phyloP scores from a whole-genome alignment of 257 asterid genomes.

The Cinchona pubescens region DNA sequence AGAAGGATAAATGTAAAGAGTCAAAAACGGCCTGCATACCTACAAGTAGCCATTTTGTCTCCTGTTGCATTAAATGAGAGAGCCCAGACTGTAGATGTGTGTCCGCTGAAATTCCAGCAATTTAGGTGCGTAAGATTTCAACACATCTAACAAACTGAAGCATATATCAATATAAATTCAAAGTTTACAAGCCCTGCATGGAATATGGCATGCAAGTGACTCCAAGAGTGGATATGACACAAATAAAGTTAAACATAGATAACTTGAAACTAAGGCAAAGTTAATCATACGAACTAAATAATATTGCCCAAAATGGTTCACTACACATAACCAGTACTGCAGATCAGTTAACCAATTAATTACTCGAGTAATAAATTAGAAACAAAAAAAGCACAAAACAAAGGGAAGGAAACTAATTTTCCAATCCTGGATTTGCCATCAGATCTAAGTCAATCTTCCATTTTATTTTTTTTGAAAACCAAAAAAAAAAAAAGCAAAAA shows the following conservation, averaged over 20 bases:
- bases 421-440: background rate
- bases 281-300: background rate
- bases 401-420: background rate
- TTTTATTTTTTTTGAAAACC: no score
- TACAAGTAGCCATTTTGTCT: constrained; percentile 88
- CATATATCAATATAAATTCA: background rate
- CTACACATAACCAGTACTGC: background rate
- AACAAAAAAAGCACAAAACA: background rate
- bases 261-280: background rate
- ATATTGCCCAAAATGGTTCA: background rate
- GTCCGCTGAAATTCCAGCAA: constrained; percentile 55
- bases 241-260: background rate
- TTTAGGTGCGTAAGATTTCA: constrained; percentile 9
- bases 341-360: background rate
- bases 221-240: background rate
- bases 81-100: constrained; percentile 88
- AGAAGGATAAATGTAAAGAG: background rate
- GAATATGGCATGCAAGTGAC: background rate
- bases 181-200: background rate
- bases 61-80: constrained; percentile 65
- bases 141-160: background rate
- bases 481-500: background rate
- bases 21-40: constrained; percentile 46
- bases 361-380: no score
- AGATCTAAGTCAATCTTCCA: background rate